Evolutionary conservation across 441 rosid species (phyloP).

Genomic region (Adansonia grandidieri): DNA sequence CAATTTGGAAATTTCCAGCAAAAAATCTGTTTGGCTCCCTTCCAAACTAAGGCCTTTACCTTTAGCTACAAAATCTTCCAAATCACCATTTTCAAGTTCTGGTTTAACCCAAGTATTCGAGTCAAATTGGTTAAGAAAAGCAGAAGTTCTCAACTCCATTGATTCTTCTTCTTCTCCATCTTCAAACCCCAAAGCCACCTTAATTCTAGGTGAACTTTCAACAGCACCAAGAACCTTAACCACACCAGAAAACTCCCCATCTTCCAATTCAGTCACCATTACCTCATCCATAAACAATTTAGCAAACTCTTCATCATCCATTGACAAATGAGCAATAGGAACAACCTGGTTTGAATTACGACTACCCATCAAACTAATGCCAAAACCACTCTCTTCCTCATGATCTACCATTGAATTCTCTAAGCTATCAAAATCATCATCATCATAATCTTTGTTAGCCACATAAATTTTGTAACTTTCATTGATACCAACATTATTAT

Average conservation of each 20-base stretch:
- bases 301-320: constrained; percentile 59
- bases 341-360: constrained; percentile 23
- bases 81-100: constrained; percentile 3
- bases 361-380: constrained; percentile 30
- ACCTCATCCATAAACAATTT: constrained; percentile 29
- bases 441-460: constrained; percentile 33
- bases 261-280: constrained; percentile 30
- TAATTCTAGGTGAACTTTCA: constrained; percentile 37
- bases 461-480: constrained; percentile 37
- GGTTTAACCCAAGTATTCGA: neutral
- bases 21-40: constrained; percentile 27
- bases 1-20: constrained; percentile 16
- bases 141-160: constrained; percentile 10
- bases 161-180: constrained; percentile 32
- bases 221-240: constrained; percentile 35
- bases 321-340: constrained; percentile 66
- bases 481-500: constrained; percentile 17
- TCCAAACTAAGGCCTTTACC: constrained; percentile 11
- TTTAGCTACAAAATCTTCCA: constrained; percentile 34
- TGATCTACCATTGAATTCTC: constrained; percentile 34
- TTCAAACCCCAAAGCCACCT: constrained; percentile 30
- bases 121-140: neutral
- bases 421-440: constrained; percentile 24
- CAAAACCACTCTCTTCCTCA: constrained; percentile 42
- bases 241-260: constrained; percentile 29